Percentiles rank a stretch among this genome's conserved stretches.
phyloP scores from a whole-genome alignment of 2,329 filamentous ascomycete genomes.

The Xylariaceae sp. region DNA sequence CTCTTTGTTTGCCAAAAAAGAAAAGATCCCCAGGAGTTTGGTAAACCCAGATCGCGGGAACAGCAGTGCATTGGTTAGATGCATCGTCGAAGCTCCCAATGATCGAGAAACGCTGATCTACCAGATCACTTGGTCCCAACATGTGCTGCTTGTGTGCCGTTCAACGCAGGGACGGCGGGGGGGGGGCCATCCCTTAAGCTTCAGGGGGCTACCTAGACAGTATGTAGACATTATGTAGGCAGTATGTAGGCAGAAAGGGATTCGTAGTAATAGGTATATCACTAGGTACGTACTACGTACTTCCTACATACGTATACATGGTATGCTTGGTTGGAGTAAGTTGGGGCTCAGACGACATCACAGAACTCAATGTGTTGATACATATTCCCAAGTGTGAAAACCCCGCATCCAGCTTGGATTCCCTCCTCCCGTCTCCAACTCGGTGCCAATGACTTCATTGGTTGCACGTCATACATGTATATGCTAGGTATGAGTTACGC shows the following conservation, averaged over 20 bases:
- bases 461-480: constrained; percentile 6
- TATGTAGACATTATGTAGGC: no score
- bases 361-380: background rate
- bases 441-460: constrained; percentile 12
- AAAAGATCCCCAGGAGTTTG: background rate
- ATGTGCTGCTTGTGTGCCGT: constrained; percentile 23
- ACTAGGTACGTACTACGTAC: background rate
- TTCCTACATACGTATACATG: background rate
- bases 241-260: no score
- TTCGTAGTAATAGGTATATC: no score
- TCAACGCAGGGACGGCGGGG: constrained; percentile 22
- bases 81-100: constrained; percentile 2
- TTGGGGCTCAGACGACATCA: background rate
- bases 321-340: constrained; percentile 21
- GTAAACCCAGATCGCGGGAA: constrained; percentile 5
- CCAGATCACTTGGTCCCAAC: constrained; percentile 20
- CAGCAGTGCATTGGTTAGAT: constrained; percentile 1
- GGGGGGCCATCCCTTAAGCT: constrained; percentile 10
- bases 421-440: background rate
- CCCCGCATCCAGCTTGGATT: constrained; percentile 12
- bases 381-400: constrained; percentile 9
- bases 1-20: background rate
- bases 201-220: background rate
- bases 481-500: background rate
- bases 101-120: constrained; percentile 12